phyloP scores from a whole-genome alignment of 306 rosid genomes.

The Medicago ruthenica region DNA sequence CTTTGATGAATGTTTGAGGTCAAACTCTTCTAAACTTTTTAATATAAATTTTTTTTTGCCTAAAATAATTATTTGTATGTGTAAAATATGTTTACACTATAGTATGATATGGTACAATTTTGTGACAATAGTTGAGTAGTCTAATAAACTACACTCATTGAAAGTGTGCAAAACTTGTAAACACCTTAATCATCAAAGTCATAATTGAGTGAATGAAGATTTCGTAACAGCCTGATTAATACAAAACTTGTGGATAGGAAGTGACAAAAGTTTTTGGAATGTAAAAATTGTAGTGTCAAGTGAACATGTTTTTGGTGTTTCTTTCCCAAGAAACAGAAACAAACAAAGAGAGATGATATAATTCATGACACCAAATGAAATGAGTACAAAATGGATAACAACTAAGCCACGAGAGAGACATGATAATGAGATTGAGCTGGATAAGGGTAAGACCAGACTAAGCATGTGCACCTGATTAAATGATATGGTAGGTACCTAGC shows the following conservation, averaged over 20 bases:
- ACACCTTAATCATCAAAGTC: not conserved
- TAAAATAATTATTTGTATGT: too few relatives aligned
- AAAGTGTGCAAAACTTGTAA: not conserved
- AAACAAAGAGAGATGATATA: slow-evolving; percentile 19
- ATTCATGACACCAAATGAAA: slow-evolving; percentile 11
- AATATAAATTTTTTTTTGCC: too few relatives aligned
- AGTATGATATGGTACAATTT: too few relatives aligned
- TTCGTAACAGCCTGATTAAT: not conserved
- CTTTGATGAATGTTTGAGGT: too few relatives aligned
- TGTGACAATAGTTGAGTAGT: not conserved
- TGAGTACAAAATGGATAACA: slow-evolving; percentile 39
- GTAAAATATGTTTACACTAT: too few relatives aligned
- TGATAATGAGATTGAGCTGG: slow-evolving; percentile 36
- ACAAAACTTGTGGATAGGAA: not conserved
- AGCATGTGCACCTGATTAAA: slow-evolving; percentile 49
- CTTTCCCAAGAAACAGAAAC: slow-evolving; percentile 27
- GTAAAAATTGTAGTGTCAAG: slow-evolving; percentile 19
- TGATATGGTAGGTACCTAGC: slow-evolving; percentile 41
- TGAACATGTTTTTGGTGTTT: slow-evolving; percentile 27
- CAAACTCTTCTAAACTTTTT: too few relatives aligned
- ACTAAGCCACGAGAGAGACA: slow-evolving; percentile 46
- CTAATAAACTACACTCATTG: not conserved
- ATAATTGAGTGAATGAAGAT: slow-evolving; percentile 3
- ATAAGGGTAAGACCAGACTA: slow-evolving; percentile 38
- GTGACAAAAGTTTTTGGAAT: slow-evolving; percentile 31